A percentile compares a stretch with the other conserved stretches of the same genome.
These are phyloP conservation scores for Ceratobasidium sp. DNA, from an alignment of 1,284 basidiomycete genomes.

Conservation along the genomic window DNA sequence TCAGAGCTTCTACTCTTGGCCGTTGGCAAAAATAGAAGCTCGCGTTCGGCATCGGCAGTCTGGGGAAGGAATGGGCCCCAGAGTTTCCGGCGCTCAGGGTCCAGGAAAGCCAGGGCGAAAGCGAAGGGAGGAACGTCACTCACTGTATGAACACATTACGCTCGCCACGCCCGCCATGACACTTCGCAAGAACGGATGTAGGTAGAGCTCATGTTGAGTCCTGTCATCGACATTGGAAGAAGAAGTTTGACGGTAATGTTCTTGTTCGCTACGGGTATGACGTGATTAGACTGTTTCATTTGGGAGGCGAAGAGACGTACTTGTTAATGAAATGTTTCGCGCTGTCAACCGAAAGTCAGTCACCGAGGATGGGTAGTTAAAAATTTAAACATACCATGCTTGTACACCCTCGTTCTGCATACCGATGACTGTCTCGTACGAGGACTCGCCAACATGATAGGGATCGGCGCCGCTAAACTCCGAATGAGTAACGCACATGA, in stretches of 20 bases:
- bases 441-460: constrained; percentile 43
- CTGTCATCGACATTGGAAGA: constrained; percentile 42
- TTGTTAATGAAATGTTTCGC: constrained; percentile 44
- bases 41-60: no score
- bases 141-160: constrained; percentile 77
- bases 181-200: constrained; percentile 73
- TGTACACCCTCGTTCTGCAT: constrained; percentile 43
- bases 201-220: constrained; percentile 70
- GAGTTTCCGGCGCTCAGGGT: no score
- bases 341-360: constrained; percentile 3
- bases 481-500: background rate
- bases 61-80: no score
- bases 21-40: no score
- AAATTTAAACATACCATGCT: constrained; percentile 35
- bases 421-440: constrained; percentile 43
- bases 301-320: constrained; percentile 1
- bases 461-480: constrained; percentile 41
- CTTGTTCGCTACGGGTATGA: constrained; percentile 39
- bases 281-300: background rate
- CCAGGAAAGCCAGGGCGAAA: no score
- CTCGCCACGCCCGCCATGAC: constrained; percentile 76
- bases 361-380: background rate
- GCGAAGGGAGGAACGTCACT: background rate
- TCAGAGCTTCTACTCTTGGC: no score
- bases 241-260: constrained; percentile 39